These are phyloP conservation scores for Nepenthes alata DNA, from an alignment of 179 eudicot genomes.

Conservation along the genomic window DNA sequence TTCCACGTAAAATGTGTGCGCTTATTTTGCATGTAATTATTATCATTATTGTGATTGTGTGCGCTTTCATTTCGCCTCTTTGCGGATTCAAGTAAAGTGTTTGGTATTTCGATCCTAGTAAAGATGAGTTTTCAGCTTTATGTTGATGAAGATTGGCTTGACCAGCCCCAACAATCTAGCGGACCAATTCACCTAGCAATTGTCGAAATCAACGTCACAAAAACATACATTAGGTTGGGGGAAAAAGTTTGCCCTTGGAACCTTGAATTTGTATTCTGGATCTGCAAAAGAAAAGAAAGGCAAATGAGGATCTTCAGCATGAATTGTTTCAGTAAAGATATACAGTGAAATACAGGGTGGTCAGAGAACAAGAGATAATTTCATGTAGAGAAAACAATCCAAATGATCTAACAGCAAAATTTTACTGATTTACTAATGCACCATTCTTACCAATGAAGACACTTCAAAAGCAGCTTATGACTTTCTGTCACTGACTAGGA, in stretches of 20 bases:
- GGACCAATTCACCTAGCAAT: neutral
- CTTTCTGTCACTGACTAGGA: no score
- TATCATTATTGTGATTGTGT: no score
- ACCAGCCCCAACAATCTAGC: neutral
- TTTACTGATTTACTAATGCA: no score
- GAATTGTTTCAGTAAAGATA: neutral
- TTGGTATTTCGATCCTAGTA: neutral
- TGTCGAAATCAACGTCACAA: constrained; percentile 1
- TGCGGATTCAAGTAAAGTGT: no score
- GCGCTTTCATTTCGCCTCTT: no score
- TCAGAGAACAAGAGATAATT: neutral
- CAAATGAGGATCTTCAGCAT: neutral
- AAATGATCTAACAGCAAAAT: no score
- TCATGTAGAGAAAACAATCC: neutral
- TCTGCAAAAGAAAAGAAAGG: constrained; percentile 27
- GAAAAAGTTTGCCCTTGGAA: constrained; percentile 68
- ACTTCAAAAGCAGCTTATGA: no score
- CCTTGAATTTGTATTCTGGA: constrained; percentile 74
- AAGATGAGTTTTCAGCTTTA: neutral
- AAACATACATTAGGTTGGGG: constrained; percentile 81
- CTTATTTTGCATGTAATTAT: no score
- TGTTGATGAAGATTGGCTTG: no score
- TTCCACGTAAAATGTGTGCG: no score
- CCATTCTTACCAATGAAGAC: no score
- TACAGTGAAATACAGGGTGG: neutral